phyloP scores from a whole-genome alignment of 345 rosid species.

The Xanthoceras sorbifolium region DNA sequence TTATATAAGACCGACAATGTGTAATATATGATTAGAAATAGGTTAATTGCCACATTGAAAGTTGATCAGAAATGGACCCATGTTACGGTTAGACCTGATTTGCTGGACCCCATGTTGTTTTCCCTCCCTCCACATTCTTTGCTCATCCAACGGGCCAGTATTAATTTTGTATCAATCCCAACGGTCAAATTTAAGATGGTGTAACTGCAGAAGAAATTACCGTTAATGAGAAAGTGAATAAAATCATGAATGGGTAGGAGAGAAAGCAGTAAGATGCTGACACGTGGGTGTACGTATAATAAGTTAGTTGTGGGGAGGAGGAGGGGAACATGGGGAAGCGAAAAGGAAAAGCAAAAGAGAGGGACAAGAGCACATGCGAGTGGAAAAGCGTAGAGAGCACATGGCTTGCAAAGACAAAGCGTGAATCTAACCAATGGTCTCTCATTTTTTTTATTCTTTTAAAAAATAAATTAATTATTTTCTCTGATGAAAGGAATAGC shows the following conservation, averaged over 20 bases:
- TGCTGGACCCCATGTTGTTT: not conserved
- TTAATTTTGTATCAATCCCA: not conserved
- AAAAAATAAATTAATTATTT: too few relatives aligned
- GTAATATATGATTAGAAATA: not conserved
- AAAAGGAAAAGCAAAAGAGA: not conserved
- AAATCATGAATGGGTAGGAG: not conserved
- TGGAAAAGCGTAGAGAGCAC: conserved; percentile 18
- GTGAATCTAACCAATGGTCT: conserved; percentile 12
- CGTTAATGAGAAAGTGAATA: not conserved
- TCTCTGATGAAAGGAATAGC: not conserved
- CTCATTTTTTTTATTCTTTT: too few relatives aligned
- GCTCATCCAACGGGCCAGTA: conserved; percentile 6
- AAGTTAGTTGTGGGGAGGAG: not conserved
- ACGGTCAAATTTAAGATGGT: not conserved
- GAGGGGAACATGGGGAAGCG: not conserved
- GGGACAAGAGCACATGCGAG: conserved; percentile 51
- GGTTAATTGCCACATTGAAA: not conserved
- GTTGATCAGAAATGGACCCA: not conserved
- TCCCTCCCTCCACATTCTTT: not conserved
- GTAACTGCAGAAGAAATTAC: not conserved
- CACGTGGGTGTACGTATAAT: not conserved
- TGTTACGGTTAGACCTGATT: not conserved
- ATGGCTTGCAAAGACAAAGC: conserved; percentile 14
- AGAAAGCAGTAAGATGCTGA: not conserved
- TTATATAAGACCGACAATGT: not conserved